Evolutionary conservation across 1,139 yeast genomes (phyloP), one percentile per base, ranked within the genome.

Genomic region (Maudiozyma humilis): DNA sequence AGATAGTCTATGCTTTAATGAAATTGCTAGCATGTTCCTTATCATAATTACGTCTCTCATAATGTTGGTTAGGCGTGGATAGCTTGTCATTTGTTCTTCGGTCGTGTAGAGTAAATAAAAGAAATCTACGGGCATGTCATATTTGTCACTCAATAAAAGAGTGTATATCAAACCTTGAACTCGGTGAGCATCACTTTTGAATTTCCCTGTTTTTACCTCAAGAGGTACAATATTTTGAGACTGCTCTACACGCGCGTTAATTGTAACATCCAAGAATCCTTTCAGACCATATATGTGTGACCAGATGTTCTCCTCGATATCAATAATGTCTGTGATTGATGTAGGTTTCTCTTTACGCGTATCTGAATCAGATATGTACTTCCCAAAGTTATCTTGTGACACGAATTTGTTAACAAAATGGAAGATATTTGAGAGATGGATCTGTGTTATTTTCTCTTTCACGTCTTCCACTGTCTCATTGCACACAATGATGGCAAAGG

Each of bases 141-240:
- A 91, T 33, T 94, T 68, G 51, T 91, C 97, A 42, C 79, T 78
- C 55, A 88, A 72, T 48, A 91, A 66, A 16, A 91, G 65, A 0
- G 95, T 80, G 60, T 91, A 91, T n/a, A 93, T 68, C 0, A 89
- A 73, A 0, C 94, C 84, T 59, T 91, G 99, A 0, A 95, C 96
- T 39, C 83, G 78, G 61, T 91, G 96, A 3, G 82, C 66, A 12
- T 82, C 61, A 42, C 79, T 71, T 43, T 76, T 77, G 33, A 72
- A 66, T 42, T 67, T 70, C 0, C 97, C 96, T 0, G 97, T 86
- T 60, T 91, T 91, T 47, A 91, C 79, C 62, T 91, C 99, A 66
- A 93, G 67, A 0, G 97, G 97, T 1, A 80, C 73, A 19, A 86
- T 70, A 47, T 59, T 71, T 17, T 69, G 72, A 3, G 48, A 46